Conservation (phyloP, 495 filamentous ascomycete species). For the Penicillium canariense region DNA sequence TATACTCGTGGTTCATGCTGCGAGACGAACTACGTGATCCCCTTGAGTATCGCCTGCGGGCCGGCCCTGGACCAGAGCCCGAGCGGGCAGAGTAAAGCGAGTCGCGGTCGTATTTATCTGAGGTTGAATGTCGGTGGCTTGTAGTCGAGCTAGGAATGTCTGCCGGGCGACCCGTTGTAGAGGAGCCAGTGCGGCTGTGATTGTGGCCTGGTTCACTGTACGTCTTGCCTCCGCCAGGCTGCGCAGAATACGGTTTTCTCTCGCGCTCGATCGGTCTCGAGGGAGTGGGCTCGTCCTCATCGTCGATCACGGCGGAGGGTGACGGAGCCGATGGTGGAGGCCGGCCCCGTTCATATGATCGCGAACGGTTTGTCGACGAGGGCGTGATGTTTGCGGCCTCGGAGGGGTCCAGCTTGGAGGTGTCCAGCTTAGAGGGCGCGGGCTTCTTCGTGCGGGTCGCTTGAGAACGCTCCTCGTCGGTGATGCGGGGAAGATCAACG, state of each 20-base stretch:
- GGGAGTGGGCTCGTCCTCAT: slow-evolving; percentile 40
- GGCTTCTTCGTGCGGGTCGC: slow-evolving; percentile 21
- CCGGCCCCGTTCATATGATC: slow-evolving; percentile 51
- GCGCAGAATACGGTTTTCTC: slow-evolving; percentile 58
- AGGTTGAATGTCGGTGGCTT: slow-evolving; percentile 6
- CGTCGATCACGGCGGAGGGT: slow-evolving; percentile 43
- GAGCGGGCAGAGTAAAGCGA: slow-evolving; percentile 23
- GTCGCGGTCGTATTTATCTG: slow-evolving; percentile 26
- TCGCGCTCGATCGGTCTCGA: slow-evolving; percentile 58
- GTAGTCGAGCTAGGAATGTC: slow-evolving; percentile 18
- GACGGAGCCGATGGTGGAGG: slow-evolving; percentile 42
- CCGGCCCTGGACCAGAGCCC: slow-evolving; percentile 21
- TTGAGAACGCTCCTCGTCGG: slow-evolving; percentile 37
- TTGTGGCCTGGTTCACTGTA: slow-evolving; percentile 39
- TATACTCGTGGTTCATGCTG: slow-evolving; percentile 31
- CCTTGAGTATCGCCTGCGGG: slow-evolving; percentile 15
- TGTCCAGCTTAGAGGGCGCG: slow-evolving; percentile 17
- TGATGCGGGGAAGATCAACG: slow-evolving; percentile 46
- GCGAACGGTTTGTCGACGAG: slow-evolving; percentile 19
- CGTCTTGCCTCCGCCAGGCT: slow-evolving; percentile 55
- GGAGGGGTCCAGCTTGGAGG: neutral
- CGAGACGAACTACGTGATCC: slow-evolving; percentile 39
- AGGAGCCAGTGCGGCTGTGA: slow-evolving; percentile 30
- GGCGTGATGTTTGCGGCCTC: neutral
- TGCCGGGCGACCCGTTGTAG: slow-evolving; percentile 26